Percentiles rank a stretch among this genome's conserved stretches.
Evolutionary conservation across 164 flowering plant species (phyloP).

Genomic region (Chimonanthus praecox): DNA sequence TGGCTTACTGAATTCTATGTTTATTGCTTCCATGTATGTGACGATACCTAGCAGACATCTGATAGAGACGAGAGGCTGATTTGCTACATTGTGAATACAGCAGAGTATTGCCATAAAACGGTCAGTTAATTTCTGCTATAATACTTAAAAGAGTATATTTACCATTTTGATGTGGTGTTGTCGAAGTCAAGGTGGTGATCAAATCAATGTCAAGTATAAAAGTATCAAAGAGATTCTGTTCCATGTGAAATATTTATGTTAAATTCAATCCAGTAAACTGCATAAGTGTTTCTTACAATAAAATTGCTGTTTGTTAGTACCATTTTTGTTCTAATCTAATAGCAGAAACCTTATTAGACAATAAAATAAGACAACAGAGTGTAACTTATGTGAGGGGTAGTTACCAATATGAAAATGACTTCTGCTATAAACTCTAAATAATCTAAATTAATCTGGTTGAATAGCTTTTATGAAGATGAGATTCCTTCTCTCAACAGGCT

Average conservation of each 20-base stretch:
- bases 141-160: background rate
- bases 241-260: background rate
- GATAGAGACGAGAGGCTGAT: constrained; percentile 86
- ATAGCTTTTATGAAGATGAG: background rate
- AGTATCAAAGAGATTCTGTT: background rate
- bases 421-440: background rate
- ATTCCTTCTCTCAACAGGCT: constrained; percentile 37
- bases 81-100: constrained; percentile 90
- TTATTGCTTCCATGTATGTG: constrained; percentile 2
- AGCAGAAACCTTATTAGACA: background rate
- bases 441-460: background rate
- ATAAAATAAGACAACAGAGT: background rate
- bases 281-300: background rate
- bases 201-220: background rate
- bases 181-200: background rate
- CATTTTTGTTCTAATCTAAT: background rate
- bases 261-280: background rate
- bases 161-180: background rate
- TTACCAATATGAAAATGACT: background rate
- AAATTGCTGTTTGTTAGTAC: background rate
- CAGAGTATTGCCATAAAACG: constrained; percentile 95
- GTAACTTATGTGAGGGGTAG: background rate
- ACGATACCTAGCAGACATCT: constrained; percentile 52
- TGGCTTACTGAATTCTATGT: constrained; percentile 5
- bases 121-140: constrained; percentile 38